Conservation (phyloP, 2,329 filamentous ascomycete genomes). For the Phaeosphaeria sp. region DNA sequence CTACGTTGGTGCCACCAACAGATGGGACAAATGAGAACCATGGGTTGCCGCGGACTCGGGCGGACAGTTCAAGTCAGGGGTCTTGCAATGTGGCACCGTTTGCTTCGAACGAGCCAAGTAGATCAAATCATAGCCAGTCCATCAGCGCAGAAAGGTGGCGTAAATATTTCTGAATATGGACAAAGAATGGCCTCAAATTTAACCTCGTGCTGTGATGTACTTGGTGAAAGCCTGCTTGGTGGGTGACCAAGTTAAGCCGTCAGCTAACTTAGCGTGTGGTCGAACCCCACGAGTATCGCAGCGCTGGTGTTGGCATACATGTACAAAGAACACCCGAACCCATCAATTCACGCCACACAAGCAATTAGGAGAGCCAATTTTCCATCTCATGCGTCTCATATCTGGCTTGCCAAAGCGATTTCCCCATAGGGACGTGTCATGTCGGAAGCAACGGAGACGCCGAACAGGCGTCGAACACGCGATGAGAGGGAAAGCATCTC, state of each 20-base stretch:
- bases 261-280: background rate
- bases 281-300: background rate
- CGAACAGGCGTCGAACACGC: slow-evolving; percentile 23
- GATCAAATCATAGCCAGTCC: background rate
- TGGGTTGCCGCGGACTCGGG: background rate
- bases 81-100: background rate
- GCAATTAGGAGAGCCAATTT: background rate
- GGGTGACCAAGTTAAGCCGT: background rate
- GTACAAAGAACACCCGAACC: background rate
- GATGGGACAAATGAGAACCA: background rate
- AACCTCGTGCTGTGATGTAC: background rate
- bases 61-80: background rate
- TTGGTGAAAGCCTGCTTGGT: background rate
- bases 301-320: background rate
- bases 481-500: slow-evolving; percentile 8
- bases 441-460: slow-evolving; percentile 16
- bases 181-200: background rate
- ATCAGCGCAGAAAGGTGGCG: slow-evolving; percentile 14
- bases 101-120: background rate
- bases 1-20: background rate
- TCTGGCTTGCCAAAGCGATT: background rate
- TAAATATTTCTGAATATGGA: slow-evolving; percentile 19
- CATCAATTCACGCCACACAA: background rate
- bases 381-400: background rate
- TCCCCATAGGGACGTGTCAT: slow-evolving; percentile 7